Base-by-base conservation (phyloP, 495 filamentous ascomycete species). In the Pyronema omphalodes region DNA sequence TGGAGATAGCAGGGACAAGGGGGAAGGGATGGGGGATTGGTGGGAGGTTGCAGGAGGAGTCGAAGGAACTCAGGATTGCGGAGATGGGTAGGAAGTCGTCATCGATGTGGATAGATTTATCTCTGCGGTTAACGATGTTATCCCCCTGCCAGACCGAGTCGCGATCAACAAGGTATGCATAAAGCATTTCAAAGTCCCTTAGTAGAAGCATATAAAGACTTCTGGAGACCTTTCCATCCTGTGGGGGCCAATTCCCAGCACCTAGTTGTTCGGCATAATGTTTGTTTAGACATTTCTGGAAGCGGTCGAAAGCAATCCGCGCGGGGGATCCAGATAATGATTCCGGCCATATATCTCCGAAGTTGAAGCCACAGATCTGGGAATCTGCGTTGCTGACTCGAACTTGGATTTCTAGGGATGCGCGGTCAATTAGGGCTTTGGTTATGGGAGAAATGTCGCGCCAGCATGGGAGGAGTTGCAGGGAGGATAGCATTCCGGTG, bases 1-100 rank as follows among this genome's bases (percentile, higher is more conserved):
- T 18, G 29, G 53, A 41, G 39, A 14, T 46, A 37, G 0, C 66
- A n/a, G n/a, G 82, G 1, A 81, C 71, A 0, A 86, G 68, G 1
- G 82, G 81, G 57, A 81, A 84, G 1, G 81, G 81, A 51, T 80
- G 72, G 3, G 82, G 81, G 40, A 84, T 81, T 53, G 82, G 80
- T 6, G 78, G 75, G 59, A 73, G 81, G 29, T 71, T 71, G 57
- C 80, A 68, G 37, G 69, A 67, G 47, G 79, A 79, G 64, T 86
- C 82, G 57, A 82, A 84, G 50, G 72, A 71, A 52, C 81, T 69
- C 14, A 86, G 67, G 61, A 84, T 78, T 51, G 84, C 80, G 0
- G 81, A 83, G 34, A 84, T 68, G 4, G 76, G 76, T 15, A 83
- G 68, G 45, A 75, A 77, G 0, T 68, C 62, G 8, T 74, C 74